Evolutionary conservation across 768 basidiomycete species (phyloP), one percentile per base, ranked within the genome.

Genomic region (Fomitopsis pulvina): DNA sequence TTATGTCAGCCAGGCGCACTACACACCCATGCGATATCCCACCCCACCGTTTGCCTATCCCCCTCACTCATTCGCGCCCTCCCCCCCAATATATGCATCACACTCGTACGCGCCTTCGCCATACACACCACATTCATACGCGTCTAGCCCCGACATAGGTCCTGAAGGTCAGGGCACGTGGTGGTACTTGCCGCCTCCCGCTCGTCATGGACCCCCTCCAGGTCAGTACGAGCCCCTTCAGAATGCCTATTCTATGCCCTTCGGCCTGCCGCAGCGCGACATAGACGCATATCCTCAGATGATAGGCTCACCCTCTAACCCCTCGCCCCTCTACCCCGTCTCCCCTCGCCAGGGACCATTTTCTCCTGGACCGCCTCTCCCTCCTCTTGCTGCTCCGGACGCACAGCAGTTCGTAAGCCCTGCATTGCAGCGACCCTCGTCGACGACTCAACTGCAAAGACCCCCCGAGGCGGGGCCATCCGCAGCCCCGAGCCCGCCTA

Each of bases 161-260:
- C 59, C 63, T n/a, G 76, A 76, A 4, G 63, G 63, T n/a, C 74
- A 69, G 52, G 72, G 71, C n/a, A 63, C 68, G 1, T 80, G 78
- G 77, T 82, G 75, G 71, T 80, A 79, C 53, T 57, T 76, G 20
- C 70, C 70, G 2, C 54, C 57, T 2, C 49, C 32, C 64, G 66
- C 47, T 53, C 62, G 46, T 22, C 34, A 12, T 6, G 34, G 34
- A 37, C 65, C 54, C 12, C 54, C 55, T n/a, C 56, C 58, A 11
- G 49, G 52, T 18, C 57, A 59, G 51, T 59, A 55, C 42, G 56
- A 58, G 29, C 56, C 57, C 24, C 56, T 50, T 42, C 55, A 54
- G 29, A 50, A 53, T 41, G 53, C 54, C 29, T 63, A 60, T 49
- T 51, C 51, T 37, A 55, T 56, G 52, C 52, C 53, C 38, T 59